phyloP scores from a whole-genome alignment of 306 rosid genomes.

The Begonia fuchsioides region DNA sequence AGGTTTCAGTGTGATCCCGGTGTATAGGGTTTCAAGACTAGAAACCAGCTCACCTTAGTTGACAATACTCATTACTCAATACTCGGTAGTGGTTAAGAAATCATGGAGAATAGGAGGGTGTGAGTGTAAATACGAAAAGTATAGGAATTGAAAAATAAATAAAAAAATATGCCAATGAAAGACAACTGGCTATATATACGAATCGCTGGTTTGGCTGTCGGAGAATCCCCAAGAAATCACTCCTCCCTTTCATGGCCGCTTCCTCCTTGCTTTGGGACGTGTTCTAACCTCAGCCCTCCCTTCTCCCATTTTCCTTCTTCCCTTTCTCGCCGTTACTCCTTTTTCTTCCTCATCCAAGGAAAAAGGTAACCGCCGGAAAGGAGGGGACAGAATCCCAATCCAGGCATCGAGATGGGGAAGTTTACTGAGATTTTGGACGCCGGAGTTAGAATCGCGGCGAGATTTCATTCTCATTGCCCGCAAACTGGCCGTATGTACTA shows the following conservation, averaged over 20 bases:
- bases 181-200: too few relatives aligned
- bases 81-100: too few relatives aligned
- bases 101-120: too few relatives aligned
- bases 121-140: too few relatives aligned
- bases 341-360: background rate
- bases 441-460: slow-evolving; percentile 32
- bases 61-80: too few relatives aligned
- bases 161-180: too few relatives aligned
- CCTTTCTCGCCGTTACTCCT: background rate
- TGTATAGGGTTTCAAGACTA: too few relatives aligned
- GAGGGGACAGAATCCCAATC: too few relatives aligned
- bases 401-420: slow-evolving; percentile 23
- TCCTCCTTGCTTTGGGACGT: slow-evolving; percentile 15
- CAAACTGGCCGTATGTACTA: slow-evolving; percentile 55
- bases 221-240: background rate
- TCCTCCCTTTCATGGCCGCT: slow-evolving; percentile 13
- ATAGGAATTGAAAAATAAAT: too few relatives aligned
- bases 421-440: slow-evolving; percentile 44
- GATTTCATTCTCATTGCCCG: slow-evolving; percentile 52
- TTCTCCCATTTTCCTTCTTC: background rate
- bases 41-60: too few relatives aligned
- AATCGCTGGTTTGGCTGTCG: too few relatives aligned
- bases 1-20: too few relatives aligned
- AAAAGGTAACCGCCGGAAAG: background rate
- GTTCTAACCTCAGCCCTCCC: slow-evolving; percentile 3